Percentiles rank a stretch among this genome's conserved stretches.
Conservation (phyloP, 352 stramenopile species). For the Phytopythium aichiense region DNA sequence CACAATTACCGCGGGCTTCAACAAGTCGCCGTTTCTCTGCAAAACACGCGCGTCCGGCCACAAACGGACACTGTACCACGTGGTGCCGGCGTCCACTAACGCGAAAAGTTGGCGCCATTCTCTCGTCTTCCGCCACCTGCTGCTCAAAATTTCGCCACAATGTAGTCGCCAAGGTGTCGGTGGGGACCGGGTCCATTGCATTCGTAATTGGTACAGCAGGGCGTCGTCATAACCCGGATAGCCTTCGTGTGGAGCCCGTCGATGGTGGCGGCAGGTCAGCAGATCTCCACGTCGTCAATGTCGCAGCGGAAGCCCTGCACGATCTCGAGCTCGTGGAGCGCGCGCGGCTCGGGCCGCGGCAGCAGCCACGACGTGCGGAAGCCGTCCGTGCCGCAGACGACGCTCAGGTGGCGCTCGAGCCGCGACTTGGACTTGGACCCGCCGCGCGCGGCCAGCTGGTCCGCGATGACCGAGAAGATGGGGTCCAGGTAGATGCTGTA, state of each 20-base stretch:
- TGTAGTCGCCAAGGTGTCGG: not conserved
- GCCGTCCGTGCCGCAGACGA: slow-evolving; percentile 72
- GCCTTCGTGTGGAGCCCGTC: too few species aligned
- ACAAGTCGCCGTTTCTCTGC: not conserved
- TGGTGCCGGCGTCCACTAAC: not conserved
- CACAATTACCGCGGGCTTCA: not conserved
- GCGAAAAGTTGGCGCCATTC: not conserved
- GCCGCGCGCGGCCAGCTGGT: slow-evolving; percentile 46
- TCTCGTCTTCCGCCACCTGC: not conserved
- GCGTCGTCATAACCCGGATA: too few species aligned
- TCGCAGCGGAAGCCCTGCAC: slow-evolving; percentile 44
- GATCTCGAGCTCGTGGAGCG: slow-evolving; percentile 57
- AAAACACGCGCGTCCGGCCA: too few species aligned
- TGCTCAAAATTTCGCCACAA: not conserved
- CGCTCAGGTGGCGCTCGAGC: slow-evolving; percentile 63
- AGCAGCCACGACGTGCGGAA: slow-evolving; percentile 65
- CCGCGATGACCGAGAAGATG: slow-evolving; percentile 44
- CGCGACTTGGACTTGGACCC: slow-evolving; percentile 59
- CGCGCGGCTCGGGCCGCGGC: slow-evolving; percentile 36
- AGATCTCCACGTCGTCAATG: slow-evolving; percentile 18
- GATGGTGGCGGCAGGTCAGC: slow-evolving; percentile 11
- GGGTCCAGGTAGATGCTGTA: slow-evolving; percentile 69
- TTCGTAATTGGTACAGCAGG: too few species aligned
- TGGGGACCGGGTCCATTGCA: too few species aligned
- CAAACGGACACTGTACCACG: not conserved